phyloP scores from a whole-genome alignment of 2,329 filamentous ascomycete species.

The Tolypocladium endophyticum region DNA sequence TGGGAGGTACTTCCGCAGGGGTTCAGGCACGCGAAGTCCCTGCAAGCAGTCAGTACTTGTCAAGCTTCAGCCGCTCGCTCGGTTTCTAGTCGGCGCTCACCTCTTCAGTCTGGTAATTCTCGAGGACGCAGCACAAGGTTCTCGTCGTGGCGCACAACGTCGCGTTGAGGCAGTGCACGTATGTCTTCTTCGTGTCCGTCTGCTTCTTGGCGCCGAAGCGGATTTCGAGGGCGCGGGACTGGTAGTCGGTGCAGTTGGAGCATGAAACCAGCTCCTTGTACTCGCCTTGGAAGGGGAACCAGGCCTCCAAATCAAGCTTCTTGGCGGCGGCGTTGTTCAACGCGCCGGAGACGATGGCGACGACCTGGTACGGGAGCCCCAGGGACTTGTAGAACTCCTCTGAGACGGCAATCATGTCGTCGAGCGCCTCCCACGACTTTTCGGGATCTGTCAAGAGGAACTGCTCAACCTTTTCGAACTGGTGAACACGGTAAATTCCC shows the following conservation, averaged over 20 bases:
- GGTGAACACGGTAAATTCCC: slow-evolving; percentile 96
- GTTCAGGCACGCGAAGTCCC: slow-evolving; percentile 72
- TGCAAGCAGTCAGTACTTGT: slow-evolving; percentile 17
- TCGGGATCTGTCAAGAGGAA: slow-evolving; percentile 76
- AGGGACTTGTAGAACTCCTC: slow-evolving; percentile 95
- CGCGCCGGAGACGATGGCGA: slow-evolving; percentile 92
- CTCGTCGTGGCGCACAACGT: slow-evolving; percentile 86
- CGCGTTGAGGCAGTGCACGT: slow-evolving; percentile 86
- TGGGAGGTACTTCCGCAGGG: slow-evolving; percentile 80
- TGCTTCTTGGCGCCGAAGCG: slow-evolving; percentile 81
- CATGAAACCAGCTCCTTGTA: slow-evolving; percentile 98
- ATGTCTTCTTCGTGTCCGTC: slow-evolving; percentile 76
- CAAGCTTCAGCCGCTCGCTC: background rate
- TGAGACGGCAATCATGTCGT: slow-evolving; percentile 81
- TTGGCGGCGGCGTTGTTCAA: slow-evolving; percentile 69
- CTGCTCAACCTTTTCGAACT: slow-evolving; percentile 91
- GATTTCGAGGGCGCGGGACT: slow-evolving; percentile 88
- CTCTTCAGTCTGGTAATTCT: slow-evolving; percentile 92
- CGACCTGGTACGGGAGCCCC: slow-evolving; percentile 79
- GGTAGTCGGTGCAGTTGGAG: slow-evolving; percentile 97
- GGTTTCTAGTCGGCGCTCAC: slow-evolving; percentile 31
- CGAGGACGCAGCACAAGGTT: slow-evolving; percentile 85
- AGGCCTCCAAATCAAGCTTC: slow-evolving; percentile 93
- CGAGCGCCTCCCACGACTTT: slow-evolving; percentile 86
- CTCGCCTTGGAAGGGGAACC: slow-evolving; percentile 92